These are phyloP conservation scores for Curvularia spicifera DNA, from an alignment of 2,329 filamentous ascomycete species.

Conservation along the genomic window DNA sequence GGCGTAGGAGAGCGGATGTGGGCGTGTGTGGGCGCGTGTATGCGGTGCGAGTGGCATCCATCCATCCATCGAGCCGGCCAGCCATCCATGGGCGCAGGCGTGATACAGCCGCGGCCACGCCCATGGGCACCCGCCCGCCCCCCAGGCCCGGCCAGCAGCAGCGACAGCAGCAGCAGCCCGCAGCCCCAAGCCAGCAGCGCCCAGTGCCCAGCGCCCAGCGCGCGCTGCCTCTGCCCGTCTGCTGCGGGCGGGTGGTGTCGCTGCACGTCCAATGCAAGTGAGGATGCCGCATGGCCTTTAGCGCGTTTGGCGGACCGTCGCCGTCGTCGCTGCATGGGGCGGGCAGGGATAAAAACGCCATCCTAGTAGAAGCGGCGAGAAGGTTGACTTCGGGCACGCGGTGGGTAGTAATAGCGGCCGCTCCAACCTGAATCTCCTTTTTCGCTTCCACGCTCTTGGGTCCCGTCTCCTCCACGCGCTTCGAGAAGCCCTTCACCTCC, in stretches of 20 bases:
- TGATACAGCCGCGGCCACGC: constrained; percentile 6
- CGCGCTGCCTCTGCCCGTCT: background rate
- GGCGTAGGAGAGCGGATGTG: background rate
- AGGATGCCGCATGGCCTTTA: constrained; percentile 21
- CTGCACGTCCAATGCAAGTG: constrained; percentile 21
- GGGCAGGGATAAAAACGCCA: constrained; percentile 30
- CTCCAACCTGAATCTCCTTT: constrained; percentile 43
- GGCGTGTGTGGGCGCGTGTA: background rate
- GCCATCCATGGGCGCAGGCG: background rate
- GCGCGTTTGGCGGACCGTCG: constrained; percentile 33
- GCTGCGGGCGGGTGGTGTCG: constrained; percentile 8
- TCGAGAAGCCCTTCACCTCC: constrained; percentile 38
- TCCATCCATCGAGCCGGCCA: no score
- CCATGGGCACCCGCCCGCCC: background rate
- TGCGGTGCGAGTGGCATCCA: no score
- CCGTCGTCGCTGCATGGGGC: constrained; percentile 34
- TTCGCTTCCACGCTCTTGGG: constrained; percentile 45
- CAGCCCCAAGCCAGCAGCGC: no score
- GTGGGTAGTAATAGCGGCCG: constrained; percentile 44
- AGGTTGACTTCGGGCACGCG: constrained; percentile 36
- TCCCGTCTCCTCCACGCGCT: constrained; percentile 42
- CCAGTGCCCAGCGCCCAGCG: no score
- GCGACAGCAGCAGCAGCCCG: no score
- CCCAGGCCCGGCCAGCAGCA: no score
- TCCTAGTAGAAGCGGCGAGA: constrained; percentile 37